These are phyloP conservation scores for Amanita inopinata DNA, from an alignment of 768 basidiomycete genomes.

Conservation along the genomic window DNA sequence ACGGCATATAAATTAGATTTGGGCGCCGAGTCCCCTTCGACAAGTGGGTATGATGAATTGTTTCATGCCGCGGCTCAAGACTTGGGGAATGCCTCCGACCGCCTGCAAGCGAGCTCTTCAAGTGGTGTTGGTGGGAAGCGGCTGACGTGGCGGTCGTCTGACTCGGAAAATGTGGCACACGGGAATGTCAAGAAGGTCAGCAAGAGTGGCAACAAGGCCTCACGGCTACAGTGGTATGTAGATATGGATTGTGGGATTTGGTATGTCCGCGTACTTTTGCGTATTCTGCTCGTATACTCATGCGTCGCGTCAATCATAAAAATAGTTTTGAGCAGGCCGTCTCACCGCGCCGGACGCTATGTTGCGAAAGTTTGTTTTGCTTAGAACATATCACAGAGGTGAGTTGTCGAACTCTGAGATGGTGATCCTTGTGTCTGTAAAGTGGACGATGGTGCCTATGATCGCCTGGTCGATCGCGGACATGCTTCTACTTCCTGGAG, in stretches of 20 bases:
- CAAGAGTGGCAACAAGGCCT: too few relatives aligned
- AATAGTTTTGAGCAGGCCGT: background rate
- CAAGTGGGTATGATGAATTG: background rate
- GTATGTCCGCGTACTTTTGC: background rate
- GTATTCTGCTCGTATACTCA: too few relatives aligned
- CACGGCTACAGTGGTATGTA: too few relatives aligned
- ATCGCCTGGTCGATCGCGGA: background rate
- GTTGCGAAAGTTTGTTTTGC: constrained; percentile 1
- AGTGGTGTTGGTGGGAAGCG: too few relatives aligned
- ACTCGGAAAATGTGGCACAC: too few relatives aligned
- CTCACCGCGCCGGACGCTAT: background rate
- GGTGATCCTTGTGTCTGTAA: too few relatives aligned
- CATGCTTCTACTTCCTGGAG: background rate
- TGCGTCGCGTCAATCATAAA: too few relatives aligned
- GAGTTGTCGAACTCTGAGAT: background rate
- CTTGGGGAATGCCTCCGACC: background rate
- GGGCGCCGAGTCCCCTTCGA: constrained; percentile 1
- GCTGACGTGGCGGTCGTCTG: too few relatives aligned
- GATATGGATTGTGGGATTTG: constrained; percentile 1
- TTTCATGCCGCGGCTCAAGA: background rate
- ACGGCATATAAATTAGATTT: constrained; percentile 2
- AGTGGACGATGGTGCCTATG: too few relatives aligned
- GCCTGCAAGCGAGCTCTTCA: background rate
- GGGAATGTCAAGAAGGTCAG: too few relatives aligned
- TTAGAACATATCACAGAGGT: constrained; percentile 1